Base-by-base conservation (phyloP, 345 rosid species). In the Gynandropsis gynandra region DNA sequence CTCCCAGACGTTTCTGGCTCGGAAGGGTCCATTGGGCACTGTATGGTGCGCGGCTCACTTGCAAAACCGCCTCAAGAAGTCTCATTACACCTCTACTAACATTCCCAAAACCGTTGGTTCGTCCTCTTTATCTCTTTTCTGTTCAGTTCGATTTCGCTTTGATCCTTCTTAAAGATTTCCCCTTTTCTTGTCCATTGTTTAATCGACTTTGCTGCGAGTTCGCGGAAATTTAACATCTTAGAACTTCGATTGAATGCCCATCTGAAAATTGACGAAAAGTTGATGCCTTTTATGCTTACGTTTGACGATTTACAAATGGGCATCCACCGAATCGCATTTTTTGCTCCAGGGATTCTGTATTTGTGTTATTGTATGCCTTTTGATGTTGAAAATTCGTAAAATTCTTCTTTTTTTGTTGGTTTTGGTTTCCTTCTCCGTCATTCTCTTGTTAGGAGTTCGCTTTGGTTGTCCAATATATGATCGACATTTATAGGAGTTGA, bases 31-130 rank as follows among this genome's bases (percentile, higher is more conserved):
- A 0, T 61, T 85, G 13, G 92, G 97, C 1, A 80, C 89, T 0
- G 95, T 85, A 0, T 88, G 97, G 97, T 77, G 79, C 58, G 95
- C 97, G 18, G 95, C 89, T 50, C 97, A 88, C 62, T 71, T 80
- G 16, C 90, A 88, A 57, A 73, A 80, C 61, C 76, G 84, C 35
- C 87, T 85, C 62, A 78, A 72, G 67, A 88, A 88, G 59, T 80
- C 89, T 58, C 95, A 88, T 42, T 85, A 88, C 61, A 69, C 80
- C 33, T 54, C 92, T 72, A 77, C 88, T 1, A 73, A 80, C 66
- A 80, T 88, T 66, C 56, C 81, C 52, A 32, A 85, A 50, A 80
- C 84, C 6, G 94, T 86, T 16, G 94, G 97, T 82, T 24, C 4
- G 79, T 70, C 18, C 46, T 10, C 42, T 10, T n/a, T n/a, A n/a